A percentile compares a stretch with the other conserved stretches of the same genome.
These are phyloP conservation scores for Spinacia oleracea DNA, from an alignment of 179 eudicot genomes.

Conservation along the genomic window DNA sequence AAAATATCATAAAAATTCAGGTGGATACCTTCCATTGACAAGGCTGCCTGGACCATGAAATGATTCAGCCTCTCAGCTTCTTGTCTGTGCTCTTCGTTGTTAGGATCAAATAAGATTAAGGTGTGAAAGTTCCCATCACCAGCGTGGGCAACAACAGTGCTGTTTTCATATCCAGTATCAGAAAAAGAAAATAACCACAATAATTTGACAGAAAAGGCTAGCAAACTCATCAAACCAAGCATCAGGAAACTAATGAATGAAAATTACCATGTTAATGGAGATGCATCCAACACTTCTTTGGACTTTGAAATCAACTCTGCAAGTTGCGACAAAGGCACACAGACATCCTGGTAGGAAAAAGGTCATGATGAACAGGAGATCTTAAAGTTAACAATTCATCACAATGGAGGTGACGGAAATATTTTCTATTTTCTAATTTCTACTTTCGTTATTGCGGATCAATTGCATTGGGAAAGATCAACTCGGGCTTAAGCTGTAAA, in stretches of 20 bases:
- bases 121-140: constrained; percentile 99
- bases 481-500: constrained; percentile 3
- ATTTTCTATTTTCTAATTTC: background rate
- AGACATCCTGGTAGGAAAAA: constrained; percentile 76
- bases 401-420: background rate
- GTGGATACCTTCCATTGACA: constrained; percentile 85
- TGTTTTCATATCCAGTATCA: constrained; percentile 33
- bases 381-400: background rate
- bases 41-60: constrained; percentile 84
- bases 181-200: background rate
- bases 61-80: constrained; percentile 94
- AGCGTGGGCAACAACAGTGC: constrained; percentile 93
- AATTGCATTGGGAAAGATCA: background rate
- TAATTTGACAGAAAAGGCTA: background rate
- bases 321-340: constrained; percentile 87
- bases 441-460: background rate
- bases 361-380: constrained; percentile 11
- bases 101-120: constrained; percentile 78
- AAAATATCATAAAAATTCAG: background rate
- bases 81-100: constrained; percentile 59
- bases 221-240: constrained; percentile 1
- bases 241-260: background rate
- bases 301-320: constrained; percentile 89
- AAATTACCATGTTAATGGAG: constrained; percentile 71
- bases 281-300: constrained; percentile 78